A percentile compares a stretch with the other conserved stretches of the same genome.
Evolutionary conservation across 805 yeast genomes (phyloP).

Genomic region (Saccharomycopsis oosterbeekiorum): DNA sequence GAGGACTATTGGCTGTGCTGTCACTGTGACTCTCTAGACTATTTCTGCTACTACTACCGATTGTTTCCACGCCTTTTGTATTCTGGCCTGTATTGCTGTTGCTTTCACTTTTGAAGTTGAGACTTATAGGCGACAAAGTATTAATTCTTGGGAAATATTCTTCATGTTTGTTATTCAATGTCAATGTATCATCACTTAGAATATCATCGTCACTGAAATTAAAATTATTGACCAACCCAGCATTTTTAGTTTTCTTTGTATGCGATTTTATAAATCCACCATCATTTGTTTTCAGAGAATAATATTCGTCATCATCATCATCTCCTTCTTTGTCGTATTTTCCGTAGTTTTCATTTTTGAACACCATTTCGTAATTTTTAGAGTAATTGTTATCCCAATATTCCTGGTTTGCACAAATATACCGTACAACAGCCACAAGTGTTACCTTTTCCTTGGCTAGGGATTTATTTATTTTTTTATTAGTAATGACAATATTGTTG

Average conservation of each 20-base stretch:
- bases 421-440: conserved; percentile 49
- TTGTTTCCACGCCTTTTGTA: neutral
- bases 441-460: conserved; percentile 17
- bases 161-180: conserved; percentile 1
- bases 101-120: conserved; percentile 1
- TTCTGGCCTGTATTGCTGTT: neutral
- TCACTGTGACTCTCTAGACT: neutral
- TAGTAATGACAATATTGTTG: neutral
- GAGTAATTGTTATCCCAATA: conserved; percentile 70
- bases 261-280: neutral
- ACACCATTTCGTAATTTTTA: conserved; percentile 44
- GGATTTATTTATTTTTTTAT: neutral
- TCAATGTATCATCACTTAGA: neutral
- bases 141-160: conserved; percentile 16
- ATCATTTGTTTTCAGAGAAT: neutral
- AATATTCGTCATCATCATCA: neutral
- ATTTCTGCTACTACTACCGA: neutral
- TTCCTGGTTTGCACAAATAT: conserved; percentile 38
- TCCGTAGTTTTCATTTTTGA: conserved; percentile 14
- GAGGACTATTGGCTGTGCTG: neutral
- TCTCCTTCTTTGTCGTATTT: neutral
- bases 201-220: conserved; percentile 1
- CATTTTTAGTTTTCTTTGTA: neutral
- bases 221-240: neutral
- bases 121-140: conserved; percentile 3